Evolutionary conservation across 352 stramenopile genomes (phyloP), one percentile per base, ranked within the genome.

Genomic region (Hyaloperonospora brassicae): DNA sequence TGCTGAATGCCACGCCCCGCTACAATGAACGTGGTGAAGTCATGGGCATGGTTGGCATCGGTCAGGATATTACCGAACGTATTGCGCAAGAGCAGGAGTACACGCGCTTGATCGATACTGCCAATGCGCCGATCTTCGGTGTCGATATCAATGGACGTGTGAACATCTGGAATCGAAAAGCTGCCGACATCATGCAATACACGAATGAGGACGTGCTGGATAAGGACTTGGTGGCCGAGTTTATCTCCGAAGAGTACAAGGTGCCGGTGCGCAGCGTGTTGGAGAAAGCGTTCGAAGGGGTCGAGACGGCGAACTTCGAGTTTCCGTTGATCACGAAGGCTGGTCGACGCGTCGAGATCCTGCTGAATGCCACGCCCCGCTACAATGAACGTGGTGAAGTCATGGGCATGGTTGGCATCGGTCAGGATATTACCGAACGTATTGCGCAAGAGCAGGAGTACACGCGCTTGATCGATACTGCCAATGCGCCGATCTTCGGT

Each of bases 131-230:
- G 0, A 93, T 93, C 43, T 89, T 93, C 59, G 83, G 80, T 24
- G 75, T 91, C 12, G 80, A 93, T 59, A 57, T 30, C 8, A 58
- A 82, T 40, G 70, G 82, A 10, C 64, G 72, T 39, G 82, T 90
- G 22, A 89, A 91, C 39, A 88, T 87, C 52, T 87, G 84, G 84
- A 93, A 94, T 38, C 60, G 78, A 4, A 89, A 91, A 66, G 84
- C 76, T 52, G 75, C 70, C 5, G 67, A 93, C 23, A 85, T 86
- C 35, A 94, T 80, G 8, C 78, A 89, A 24, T 93, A 89, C 48
- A 59, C 68, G 1, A 73, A 72, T 22, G 64, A 76, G 47, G 79
- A 93, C 25, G 81, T 89, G 5, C 63, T 87, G 5, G 75, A 76
- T 25, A 72, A 57, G 11, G 79, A 84, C 34, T 58, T 90, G 14